These are phyloP conservation scores for Phlyctochytrium bullatum DNA, from an alignment of 192 early-diverging fungal genomes.

Conservation along the genomic window DNA sequence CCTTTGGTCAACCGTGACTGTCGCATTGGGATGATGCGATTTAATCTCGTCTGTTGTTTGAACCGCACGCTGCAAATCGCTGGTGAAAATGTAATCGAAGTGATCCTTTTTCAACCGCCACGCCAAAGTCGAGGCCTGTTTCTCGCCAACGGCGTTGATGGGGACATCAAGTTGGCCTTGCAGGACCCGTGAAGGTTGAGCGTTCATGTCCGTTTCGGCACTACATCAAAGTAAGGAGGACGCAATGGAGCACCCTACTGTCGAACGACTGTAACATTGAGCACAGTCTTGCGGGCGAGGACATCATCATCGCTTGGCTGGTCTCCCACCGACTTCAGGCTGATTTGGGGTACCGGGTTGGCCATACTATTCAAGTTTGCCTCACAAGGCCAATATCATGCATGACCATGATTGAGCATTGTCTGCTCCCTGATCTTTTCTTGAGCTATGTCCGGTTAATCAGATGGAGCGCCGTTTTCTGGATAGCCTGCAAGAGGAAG, in stretches of 20 bases:
- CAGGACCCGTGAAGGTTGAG: conserved; percentile 32
- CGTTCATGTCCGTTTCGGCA: conserved; percentile 48
- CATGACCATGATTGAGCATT: neutral
- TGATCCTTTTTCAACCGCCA: conserved; percentile 41
- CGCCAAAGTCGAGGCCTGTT: conserved; percentile 37
- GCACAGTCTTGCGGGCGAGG: neutral
- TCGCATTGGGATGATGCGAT: conserved; percentile 32
- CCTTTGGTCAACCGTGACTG: conserved; percentile 29
- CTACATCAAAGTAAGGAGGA: conserved; percentile 10
- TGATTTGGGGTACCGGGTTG: too few relatives aligned
- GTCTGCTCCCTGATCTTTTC: neutral
- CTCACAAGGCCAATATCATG: neutral
- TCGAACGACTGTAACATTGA: conserved; percentile 8
- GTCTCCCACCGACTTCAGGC: too few relatives aligned
- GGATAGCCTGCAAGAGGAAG: neutral
- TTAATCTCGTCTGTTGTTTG: conserved; percentile 46
- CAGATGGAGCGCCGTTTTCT: neutral
- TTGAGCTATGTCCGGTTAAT: neutral
- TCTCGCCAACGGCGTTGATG: conserved; percentile 36
- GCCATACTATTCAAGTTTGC: too few relatives aligned
- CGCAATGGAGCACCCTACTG: conserved; percentile 2
- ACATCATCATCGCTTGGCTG: neutral
- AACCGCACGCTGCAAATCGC: conserved; percentile 37
- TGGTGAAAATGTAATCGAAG: conserved; percentile 47
- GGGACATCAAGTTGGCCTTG: conserved; percentile 43